Conservation (phyloP, 352 stramenopile species). For the Phytophthora cajani region DNA sequence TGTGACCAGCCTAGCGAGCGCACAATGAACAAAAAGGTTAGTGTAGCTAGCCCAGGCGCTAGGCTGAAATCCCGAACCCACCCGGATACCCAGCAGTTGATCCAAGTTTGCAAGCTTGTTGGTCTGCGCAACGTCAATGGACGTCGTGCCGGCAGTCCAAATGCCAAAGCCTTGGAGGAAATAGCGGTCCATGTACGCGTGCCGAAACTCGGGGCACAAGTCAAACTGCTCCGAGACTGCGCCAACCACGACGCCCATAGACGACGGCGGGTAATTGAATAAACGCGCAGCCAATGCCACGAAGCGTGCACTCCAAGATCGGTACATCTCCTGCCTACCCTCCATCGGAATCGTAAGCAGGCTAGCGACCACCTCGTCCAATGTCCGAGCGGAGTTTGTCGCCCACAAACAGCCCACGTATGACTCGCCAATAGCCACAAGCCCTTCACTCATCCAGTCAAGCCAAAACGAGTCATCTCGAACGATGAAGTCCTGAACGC, state of each 20-base stretch:
- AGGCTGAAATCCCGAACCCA: constrained; percentile 23
- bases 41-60: neutral
- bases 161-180: constrained; percentile 81
- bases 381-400: constrained; percentile 51
- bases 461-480: constrained; percentile 84
- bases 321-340: constrained; percentile 86
- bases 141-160: constrained; percentile 56
- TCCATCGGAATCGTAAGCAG: constrained; percentile 86
- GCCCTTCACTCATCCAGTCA: constrained; percentile 88
- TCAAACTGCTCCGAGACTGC: constrained; percentile 81
- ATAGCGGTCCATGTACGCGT: constrained; percentile 80
- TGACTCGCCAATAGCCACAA: constrained; percentile 84
- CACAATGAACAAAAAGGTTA: constrained; percentile 12
- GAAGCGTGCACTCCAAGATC: constrained; percentile 80
- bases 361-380: constrained; percentile 77
- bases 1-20: constrained; percentile 48
- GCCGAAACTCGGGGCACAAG: constrained; percentile 69
- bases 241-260: constrained; percentile 70
- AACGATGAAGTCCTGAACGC: constrained; percentile 73
- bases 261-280: constrained; percentile 82
- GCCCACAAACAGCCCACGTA: constrained; percentile 83
- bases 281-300: constrained; percentile 74
- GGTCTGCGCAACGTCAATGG: constrained; percentile 67
- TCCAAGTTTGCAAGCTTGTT: constrained; percentile 77
- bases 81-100: constrained; percentile 64